These are phyloP conservation scores for Agaricus blazei DNA, from an alignment of 768 basidiomycete genomes.

Conservation along the genomic window DNA sequence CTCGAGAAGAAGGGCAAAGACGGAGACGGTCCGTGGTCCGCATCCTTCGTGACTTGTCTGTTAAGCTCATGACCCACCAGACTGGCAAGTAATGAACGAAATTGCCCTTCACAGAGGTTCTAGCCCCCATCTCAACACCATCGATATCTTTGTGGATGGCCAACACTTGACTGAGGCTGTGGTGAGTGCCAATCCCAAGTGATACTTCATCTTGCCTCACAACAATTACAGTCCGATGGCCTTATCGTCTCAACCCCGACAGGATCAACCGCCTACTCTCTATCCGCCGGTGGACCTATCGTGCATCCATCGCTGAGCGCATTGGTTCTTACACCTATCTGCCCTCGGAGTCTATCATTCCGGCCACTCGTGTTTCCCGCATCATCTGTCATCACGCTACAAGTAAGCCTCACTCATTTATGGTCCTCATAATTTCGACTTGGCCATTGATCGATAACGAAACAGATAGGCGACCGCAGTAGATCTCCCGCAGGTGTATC, in stretches of 20 bases:
- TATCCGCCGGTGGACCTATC: constrained; percentile 94
- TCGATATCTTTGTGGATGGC: constrained; percentile 90
- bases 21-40: constrained; percentile 44
- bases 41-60: neutral
- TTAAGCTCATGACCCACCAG: constrained; percentile 29
- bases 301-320: constrained; percentile 91
- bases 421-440: neutral
- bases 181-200: constrained; percentile 41
- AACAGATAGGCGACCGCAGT: constrained; percentile 78
- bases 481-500: constrained; percentile 86
- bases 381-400: constrained; percentile 68
- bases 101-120: constrained; percentile 89
- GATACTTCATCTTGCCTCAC: neutral
- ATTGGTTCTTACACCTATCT: constrained; percentile 92
- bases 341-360: constrained; percentile 89
- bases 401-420: constrained; percentile 38
- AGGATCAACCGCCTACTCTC: constrained; percentile 93
- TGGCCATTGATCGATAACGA: neutral
- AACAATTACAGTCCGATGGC: constrained; percentile 70
- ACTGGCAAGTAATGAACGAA: constrained; percentile 98
- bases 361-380: constrained; percentile 87
- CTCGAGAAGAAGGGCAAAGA: constrained; percentile 51
- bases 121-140: constrained; percentile 87
- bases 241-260: constrained; percentile 94
- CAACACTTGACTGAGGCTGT: constrained; percentile 96